phyloP scores from a whole-genome alignment of 140 eudicot genomes.

The Ambrosia hybrid region DNA sequence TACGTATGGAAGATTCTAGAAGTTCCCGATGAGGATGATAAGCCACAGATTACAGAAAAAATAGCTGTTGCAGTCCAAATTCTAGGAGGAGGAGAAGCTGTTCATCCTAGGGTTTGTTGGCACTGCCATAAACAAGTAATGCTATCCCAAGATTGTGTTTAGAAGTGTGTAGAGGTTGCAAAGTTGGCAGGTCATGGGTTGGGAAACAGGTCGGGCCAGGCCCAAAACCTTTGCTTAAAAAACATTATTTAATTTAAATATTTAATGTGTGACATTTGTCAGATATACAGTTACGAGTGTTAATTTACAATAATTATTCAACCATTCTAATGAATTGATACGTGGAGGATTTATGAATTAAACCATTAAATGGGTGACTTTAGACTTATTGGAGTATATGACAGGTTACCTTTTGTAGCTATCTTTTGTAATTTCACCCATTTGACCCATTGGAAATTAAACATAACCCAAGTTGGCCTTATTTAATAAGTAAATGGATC shows the following conservation, averaged over 20 bases:
- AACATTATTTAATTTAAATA: not conserved
- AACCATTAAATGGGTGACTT: not conserved
- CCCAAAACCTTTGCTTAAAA: not conserved
- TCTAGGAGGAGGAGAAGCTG: slow-evolving; percentile 76
- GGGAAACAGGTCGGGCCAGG: not conserved
- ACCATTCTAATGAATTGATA: not conserved
- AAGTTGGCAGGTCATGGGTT: not conserved
- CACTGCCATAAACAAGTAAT: slow-evolving; percentile 96
- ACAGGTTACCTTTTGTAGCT: not conserved
- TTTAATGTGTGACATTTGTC: no score
- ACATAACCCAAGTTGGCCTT: not conserved
- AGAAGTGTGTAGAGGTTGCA: not conserved
- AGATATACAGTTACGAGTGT: not conserved
- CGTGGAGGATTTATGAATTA: slow-evolving; percentile 1
- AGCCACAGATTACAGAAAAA: slow-evolving; percentile 78
- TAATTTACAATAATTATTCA: not conserved
- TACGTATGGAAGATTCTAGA: slow-evolving; percentile 92
- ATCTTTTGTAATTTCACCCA: not conserved
- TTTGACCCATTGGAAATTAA: not conserved
- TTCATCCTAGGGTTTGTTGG: slow-evolving; percentile 99
- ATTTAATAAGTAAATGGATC: not conserved
- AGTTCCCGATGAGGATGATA: slow-evolving; percentile 82
- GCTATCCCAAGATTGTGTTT: slow-evolving; percentile 14
- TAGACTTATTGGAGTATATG: not conserved
- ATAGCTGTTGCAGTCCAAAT: slow-evolving; percentile 74